phyloP scores from a whole-genome alignment of 1,139 yeast genomes.

The Hemisphaericaspora subhashii region DNA sequence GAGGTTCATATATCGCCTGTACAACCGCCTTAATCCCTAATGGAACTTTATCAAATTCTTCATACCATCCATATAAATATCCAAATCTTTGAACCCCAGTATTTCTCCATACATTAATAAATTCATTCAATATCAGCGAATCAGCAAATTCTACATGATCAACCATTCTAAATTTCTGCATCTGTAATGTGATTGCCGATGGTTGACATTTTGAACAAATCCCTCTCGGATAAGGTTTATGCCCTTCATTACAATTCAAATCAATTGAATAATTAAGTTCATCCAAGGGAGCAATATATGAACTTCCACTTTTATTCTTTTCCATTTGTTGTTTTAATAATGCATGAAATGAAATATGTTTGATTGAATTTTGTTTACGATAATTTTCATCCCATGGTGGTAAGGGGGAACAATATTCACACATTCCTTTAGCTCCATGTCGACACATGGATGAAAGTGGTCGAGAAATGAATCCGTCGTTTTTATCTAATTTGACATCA shows the following conservation, averaged over 20 bases:
- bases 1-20: conserved; percentile 91
- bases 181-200: conserved; percentile 87
- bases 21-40: conserved; percentile 92
- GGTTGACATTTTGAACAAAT: conserved; percentile 98
- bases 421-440: conserved; percentile 95
- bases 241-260: conserved; percentile 72
- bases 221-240: conserved; percentile 90
- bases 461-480: conserved; percentile 74
- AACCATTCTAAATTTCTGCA: conserved; percentile 90
- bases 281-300: conserved; percentile 78
- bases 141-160: conserved; percentile 93
- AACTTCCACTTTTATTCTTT: conserved; percentile 53
- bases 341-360: conserved; percentile 88
- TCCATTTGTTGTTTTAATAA: conserved; percentile 73
- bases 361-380: conserved; percentile 72
- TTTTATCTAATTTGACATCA: conserved; percentile 66
- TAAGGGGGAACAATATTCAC: conserved; percentile 93
- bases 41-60: conserved; percentile 78
- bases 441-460: conserved; percentile 66
- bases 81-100: conserved; percentile 90
- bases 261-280: conserved; percentile 70
- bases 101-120: conserved; percentile 89
- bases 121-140: conserved; percentile 69
- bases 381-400: conserved; percentile 92
- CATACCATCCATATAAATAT: conserved; percentile 78